phyloP scores from a whole-genome alignment of 2,329 filamentous ascomycete genomes.

The Diaporthe humulicola region DNA sequence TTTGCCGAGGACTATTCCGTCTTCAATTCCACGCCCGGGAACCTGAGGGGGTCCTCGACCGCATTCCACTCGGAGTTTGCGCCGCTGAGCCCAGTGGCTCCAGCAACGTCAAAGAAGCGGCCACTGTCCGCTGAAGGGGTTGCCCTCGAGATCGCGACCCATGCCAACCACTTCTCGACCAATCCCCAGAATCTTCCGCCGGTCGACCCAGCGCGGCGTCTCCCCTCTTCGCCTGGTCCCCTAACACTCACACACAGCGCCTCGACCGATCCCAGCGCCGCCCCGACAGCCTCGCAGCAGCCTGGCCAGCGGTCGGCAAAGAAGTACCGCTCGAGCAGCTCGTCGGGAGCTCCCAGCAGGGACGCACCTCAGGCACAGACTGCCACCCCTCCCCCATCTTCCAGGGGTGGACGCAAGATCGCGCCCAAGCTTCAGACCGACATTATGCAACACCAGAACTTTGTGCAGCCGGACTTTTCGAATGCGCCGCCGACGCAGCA shows the following conservation, averaged over 20 bases:
- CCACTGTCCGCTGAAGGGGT: conserved; percentile 64
- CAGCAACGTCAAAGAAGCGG: conserved; percentile 59
- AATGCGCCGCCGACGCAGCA: conserved; percentile 64
- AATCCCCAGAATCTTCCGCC: conserved; percentile 67
- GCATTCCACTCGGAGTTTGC: conserved; percentile 60
- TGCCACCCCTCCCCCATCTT: conserved; percentile 71
- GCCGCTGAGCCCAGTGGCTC: conserved; percentile 52
- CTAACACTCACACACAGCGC: conserved; percentile 49
- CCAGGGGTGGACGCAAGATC: conserved; percentile 68
- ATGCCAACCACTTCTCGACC: conserved; percentile 73
- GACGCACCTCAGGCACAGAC: conserved; percentile 59
- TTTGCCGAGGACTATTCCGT: conserved; percentile 76
- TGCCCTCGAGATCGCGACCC: conserved; percentile 67
- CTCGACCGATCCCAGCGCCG: background rate
- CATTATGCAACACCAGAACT: conserved; percentile 70
- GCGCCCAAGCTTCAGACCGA: conserved; percentile 59
- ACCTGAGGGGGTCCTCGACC: conserved; percentile 59
- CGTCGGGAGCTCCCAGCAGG: conserved; percentile 45
- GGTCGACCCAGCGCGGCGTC: conserved; percentile 69
- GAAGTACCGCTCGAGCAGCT: conserved; percentile 59
- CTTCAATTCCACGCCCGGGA: conserved; percentile 74
- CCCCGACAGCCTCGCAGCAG: conserved; percentile 38
- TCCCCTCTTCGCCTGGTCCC: conserved; percentile 69
- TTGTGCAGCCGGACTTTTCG: conserved; percentile 65
- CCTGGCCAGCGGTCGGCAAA: conserved; percentile 54